These are phyloP conservation scores for Jatropha multifida DNA, from an alignment of 441 rosid species.

Conservation along the genomic window DNA sequence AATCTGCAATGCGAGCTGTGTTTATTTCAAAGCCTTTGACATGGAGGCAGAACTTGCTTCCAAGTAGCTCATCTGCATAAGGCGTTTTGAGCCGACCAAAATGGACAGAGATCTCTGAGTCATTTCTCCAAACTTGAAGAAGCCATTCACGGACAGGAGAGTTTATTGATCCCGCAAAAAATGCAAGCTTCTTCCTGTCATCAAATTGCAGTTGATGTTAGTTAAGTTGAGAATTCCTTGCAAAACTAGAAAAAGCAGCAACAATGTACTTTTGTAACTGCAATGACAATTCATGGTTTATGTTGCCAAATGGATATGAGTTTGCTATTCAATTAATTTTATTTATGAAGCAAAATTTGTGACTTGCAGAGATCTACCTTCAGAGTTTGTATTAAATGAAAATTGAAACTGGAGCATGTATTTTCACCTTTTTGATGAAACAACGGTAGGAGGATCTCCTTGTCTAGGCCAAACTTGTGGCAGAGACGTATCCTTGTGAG, in stretches of 20 bases:
- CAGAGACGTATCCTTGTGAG: constrained; percentile 62
- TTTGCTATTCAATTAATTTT: background rate
- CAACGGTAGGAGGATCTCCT: constrained; percentile 45
- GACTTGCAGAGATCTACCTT: too few relatives aligned
- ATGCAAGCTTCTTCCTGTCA: constrained; percentile 55
- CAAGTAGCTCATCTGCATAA: constrained; percentile 48
- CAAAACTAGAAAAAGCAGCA: background rate
- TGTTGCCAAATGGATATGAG: background rate
- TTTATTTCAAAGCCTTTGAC: constrained; percentile 73
- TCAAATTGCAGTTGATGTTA: constrained; percentile 15
- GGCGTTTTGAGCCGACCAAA: constrained; percentile 48
- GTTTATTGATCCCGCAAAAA: constrained; percentile 61
- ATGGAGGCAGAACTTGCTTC: constrained; percentile 67
- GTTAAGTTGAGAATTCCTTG: background rate
- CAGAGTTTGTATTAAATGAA: background rate
- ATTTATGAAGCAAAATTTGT: too few relatives aligned
- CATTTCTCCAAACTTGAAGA: constrained; percentile 47
- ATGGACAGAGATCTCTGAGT: constrained; percentile 50
- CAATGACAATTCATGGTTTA: background rate
- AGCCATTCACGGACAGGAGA: constrained; percentile 58
- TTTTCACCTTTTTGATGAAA: constrained; percentile 47
- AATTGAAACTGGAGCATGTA: background rate
- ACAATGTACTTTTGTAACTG: background rate
- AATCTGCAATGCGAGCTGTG: constrained; percentile 59
- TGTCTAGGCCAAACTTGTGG: constrained; percentile 72